phyloP scores from a whole-genome alignment of 192 early-diverging fungal species.

The Rhizophagus sp. region DNA sequence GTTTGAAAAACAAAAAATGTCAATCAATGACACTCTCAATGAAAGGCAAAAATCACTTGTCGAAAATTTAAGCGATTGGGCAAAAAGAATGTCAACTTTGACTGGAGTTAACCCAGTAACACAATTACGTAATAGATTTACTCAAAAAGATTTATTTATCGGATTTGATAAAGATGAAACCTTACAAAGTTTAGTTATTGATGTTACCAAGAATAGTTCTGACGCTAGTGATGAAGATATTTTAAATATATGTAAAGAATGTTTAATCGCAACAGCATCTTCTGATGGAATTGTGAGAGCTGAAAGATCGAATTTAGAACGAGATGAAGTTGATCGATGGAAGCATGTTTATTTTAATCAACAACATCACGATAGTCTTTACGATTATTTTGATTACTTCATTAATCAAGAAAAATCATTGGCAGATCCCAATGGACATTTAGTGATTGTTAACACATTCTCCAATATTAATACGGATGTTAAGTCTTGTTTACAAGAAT shows the following conservation, averaged over 20 bases:
- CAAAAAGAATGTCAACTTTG: conserved; percentile 16
- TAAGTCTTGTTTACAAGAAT: neutral
- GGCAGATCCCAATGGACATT: neutral
- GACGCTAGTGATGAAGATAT: conserved; percentile 7
- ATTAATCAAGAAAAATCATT: neutral
- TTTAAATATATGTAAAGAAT: conserved; percentile 24
- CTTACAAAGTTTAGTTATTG: conserved; percentile 25
- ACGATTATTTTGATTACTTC: conserved; percentile 13
- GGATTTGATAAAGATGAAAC: conserved; percentile 26
- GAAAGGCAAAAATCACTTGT: neutral
- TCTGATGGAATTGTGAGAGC: conserved; percentile 31
- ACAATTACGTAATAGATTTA: neutral
- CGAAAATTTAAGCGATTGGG: conserved; percentile 5
- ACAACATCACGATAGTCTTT: conserved; percentile 5
- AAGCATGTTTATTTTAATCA: conserved; percentile 22
- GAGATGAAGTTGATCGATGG: conserved; percentile 11
- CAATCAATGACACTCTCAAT: conserved; percentile 13
- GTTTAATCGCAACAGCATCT: conserved; percentile 21
- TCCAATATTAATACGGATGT: conserved; percentile 25
- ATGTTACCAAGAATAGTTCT: conserved; percentile 5
- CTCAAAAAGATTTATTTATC: conserved; percentile 27
- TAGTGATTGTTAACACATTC: conserved; percentile 21
- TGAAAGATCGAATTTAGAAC: neutral
- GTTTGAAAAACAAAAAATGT: conserved; percentile 26
- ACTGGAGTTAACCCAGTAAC: neutral